These are phyloP conservation scores for Cytidiella melzeri DNA, from an alignment of 768 basidiomycete genomes.

Conservation along the genomic window DNA sequence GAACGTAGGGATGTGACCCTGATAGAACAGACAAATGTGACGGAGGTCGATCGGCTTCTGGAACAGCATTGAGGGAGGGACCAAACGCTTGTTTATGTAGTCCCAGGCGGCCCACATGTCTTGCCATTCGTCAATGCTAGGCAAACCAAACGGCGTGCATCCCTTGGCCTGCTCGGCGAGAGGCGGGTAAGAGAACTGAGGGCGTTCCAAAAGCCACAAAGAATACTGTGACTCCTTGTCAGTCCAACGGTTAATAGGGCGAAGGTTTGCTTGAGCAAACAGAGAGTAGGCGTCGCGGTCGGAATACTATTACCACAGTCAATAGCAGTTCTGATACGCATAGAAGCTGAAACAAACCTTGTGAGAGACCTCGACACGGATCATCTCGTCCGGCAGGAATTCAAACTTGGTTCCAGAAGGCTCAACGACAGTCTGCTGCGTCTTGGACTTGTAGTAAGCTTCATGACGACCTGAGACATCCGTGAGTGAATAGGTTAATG, in stretches of 20 bases:
- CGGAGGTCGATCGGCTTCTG: slow-evolving; percentile 90
- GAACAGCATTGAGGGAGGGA: slow-evolving; percentile 77
- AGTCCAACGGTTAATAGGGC: slow-evolving; percentile 82
- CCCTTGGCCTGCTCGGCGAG: slow-evolving; percentile 34
- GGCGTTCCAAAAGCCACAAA: slow-evolving; percentile 88
- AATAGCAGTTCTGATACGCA: neutral
- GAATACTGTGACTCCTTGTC: slow-evolving; percentile 69
- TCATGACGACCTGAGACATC: slow-evolving; percentile 65
- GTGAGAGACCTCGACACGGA: slow-evolving; percentile 82
- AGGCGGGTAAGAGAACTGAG: slow-evolving; percentile 70
- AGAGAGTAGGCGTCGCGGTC: slow-evolving; percentile 60
- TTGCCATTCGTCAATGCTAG: slow-evolving; percentile 74
- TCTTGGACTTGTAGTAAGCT: slow-evolving; percentile 72
- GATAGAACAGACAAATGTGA: slow-evolving; percentile 95
- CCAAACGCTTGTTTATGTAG: slow-evolving; percentile 76
- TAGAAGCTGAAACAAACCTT: slow-evolving; percentile 53
- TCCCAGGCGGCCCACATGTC: slow-evolving; percentile 89
- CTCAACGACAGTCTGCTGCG: slow-evolving; percentile 49
- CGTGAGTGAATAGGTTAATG: too few species aligned
- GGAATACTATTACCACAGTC: slow-evolving; percentile 58
- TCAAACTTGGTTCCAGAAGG: slow-evolving; percentile 39
- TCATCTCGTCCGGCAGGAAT: slow-evolving; percentile 66
- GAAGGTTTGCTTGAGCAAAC: slow-evolving; percentile 70
- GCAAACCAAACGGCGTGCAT: slow-evolving; percentile 56
- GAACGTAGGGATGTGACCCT: slow-evolving; percentile 92